phyloP scores from a whole-genome alignment of 371 early-diverging fungal species.

The Actinomortierella ambigua region DNA sequence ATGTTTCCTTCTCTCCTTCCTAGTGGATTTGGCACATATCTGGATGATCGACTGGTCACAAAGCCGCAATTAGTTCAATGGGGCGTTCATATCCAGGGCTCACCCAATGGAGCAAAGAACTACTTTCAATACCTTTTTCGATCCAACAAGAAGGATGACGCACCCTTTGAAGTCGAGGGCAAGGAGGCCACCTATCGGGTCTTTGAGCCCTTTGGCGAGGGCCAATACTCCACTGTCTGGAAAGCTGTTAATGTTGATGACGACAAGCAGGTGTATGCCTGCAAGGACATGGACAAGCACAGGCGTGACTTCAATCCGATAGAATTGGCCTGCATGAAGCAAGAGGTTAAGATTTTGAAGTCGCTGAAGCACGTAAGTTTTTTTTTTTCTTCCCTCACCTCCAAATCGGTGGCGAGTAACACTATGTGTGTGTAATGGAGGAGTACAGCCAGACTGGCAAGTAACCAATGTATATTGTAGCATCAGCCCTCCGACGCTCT shows the following conservation, averaged over 20 bases:
- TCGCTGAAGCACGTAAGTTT: slow-evolving; percentile 19
- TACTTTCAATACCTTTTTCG: too few relatives aligned
- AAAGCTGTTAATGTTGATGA: slow-evolving; percentile 6
- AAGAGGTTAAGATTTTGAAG: slow-evolving; percentile 21
- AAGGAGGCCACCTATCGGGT: slow-evolving; percentile 11
- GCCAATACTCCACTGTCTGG: slow-evolving; percentile 16
- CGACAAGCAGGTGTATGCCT: slow-evolving; percentile 8
- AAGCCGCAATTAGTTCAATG: too few relatives aligned
- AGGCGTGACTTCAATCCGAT: background rate
- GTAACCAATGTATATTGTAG: too few relatives aligned
- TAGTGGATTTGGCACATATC: too few relatives aligned
- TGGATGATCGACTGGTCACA: too few relatives aligned
- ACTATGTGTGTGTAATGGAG: too few relatives aligned
- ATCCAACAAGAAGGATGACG: background rate
- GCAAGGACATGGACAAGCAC: slow-evolving; percentile 15
- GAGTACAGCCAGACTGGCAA: too few relatives aligned
- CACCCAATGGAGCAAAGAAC: too few relatives aligned
- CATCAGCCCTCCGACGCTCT: too few relatives aligned
- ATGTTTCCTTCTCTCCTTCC: too few relatives aligned
- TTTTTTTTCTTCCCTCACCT: background rate
- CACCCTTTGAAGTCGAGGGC: background rate
- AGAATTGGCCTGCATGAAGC: slow-evolving; percentile 7
- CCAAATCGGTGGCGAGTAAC: too few relatives aligned
- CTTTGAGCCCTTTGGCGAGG: slow-evolving; percentile 1
- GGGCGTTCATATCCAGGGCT: too few relatives aligned